phyloP scores from a whole-genome alignment of 108 stramenopile species.

The Fistulifera pelliculosa region DNA sequence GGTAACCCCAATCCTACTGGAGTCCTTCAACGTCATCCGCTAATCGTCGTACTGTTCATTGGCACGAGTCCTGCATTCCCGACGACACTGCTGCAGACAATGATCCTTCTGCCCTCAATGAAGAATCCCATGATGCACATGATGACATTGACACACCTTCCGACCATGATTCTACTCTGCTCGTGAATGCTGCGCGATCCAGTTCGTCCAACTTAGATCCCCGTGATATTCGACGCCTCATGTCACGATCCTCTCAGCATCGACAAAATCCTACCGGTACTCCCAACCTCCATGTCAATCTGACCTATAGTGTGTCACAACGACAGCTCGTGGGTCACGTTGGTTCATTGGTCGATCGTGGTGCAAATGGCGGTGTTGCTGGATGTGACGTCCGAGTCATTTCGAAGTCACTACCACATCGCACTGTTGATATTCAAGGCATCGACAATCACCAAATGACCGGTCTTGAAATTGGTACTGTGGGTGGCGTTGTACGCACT shows the following conservation, averaged over 20 bases:
- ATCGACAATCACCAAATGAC: slow-evolving; percentile 21
- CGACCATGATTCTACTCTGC: background rate
- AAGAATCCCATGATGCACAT: too few relatives aligned
- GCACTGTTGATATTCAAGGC: slow-evolving; percentile 13
- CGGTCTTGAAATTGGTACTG: slow-evolving; percentile 12
- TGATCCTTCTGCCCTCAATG: too few relatives aligned
- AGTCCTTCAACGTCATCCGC: too few relatives aligned
- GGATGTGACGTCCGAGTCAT: slow-evolving; percentile 12
- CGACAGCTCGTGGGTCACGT: too few relatives aligned
- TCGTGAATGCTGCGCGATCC: background rate
- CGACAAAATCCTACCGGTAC: background rate
- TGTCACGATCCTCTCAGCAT: slow-evolving; percentile 1
- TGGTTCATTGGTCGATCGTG: slow-evolving; percentile 21
- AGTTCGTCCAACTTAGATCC: background rate
- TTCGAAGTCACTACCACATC: background rate
- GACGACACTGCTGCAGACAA: too few relatives aligned
- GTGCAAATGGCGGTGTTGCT: slow-evolving; percentile 25
- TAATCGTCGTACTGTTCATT: too few relatives aligned
- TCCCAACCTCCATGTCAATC: too few relatives aligned
- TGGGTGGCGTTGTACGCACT: slow-evolving; percentile 9
- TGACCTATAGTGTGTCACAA: too few relatives aligned
- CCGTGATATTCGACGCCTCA: background rate
- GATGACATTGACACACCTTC: background rate
- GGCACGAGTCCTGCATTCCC: too few relatives aligned
- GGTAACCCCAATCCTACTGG: too few relatives aligned